A percentile compares a stretch with the other conserved stretches of the same genome.
Evolutionary conservation across 164 flowering plant genomes (phyloP).

Genomic region (Tetracentron sinense): DNA sequence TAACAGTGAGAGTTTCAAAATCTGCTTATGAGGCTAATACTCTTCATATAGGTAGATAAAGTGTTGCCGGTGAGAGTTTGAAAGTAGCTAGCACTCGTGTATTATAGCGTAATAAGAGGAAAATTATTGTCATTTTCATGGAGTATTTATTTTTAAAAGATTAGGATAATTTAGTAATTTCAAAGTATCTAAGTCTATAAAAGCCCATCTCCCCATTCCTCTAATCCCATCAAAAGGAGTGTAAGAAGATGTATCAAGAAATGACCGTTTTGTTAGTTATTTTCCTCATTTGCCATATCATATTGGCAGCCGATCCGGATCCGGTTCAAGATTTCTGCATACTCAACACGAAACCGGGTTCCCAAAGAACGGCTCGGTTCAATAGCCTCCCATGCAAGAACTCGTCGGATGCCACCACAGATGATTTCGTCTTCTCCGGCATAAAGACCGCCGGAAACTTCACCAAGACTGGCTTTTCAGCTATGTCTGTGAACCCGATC

Average conservation of each 20-base stretch:
- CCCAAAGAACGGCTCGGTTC: conserved; percentile 14
- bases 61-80: too few relatives aligned
- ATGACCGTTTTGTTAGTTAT: conserved; percentile 11
- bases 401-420: conserved; percentile 38
- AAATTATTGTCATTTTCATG: too few relatives aligned
- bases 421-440: conserved; percentile 63
- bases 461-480: conserved; percentile 36
- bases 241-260: conserved; percentile 9
- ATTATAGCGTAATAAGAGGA: too few relatives aligned
- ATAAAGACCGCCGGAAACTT: conserved; percentile 40
- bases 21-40: too few relatives aligned
- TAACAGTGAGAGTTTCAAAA: too few relatives aligned
- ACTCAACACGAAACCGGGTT: conserved; percentile 29
- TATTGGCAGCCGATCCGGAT: conserved; percentile 53
- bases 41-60: too few relatives aligned
- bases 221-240: background rate
- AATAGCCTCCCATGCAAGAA: conserved; percentile 45
- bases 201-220: background rate
- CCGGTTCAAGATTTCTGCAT: conserved; percentile 61
- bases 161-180: conserved; percentile 12
- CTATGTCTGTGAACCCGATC: conserved; percentile 35
- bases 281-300: background rate
- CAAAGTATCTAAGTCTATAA: conserved; percentile 6
- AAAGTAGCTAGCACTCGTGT: too few relatives aligned
- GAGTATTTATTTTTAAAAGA: too few relatives aligned